Percentiles rank a stretch among this genome's conserved stretches.
Conservation (phyloP, 495 filamentous ascomycete species). For the Halenospora varia region DNA sequence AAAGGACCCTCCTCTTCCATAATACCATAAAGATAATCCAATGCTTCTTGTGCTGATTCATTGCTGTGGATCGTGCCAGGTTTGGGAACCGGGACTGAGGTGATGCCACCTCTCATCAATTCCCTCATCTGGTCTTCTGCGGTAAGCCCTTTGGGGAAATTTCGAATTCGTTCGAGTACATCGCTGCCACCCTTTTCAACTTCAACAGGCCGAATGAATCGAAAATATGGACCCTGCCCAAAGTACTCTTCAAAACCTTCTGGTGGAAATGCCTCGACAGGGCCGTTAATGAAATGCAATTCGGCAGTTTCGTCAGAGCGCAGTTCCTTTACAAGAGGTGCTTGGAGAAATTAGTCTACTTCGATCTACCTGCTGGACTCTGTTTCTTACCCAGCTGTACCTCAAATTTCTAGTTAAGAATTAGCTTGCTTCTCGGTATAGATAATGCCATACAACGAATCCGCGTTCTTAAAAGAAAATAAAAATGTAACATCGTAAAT, state of each 20-base stretch:
- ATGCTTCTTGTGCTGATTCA: conserved; percentile 22
- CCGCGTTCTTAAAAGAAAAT: no score
- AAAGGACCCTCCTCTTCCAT: conserved; percentile 49
- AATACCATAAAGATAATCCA: conserved; percentile 31
- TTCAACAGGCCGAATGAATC: conserved; percentile 42
- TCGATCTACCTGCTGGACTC: not conserved
- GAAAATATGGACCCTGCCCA: conserved; percentile 44
- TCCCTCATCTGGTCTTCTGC: conserved; percentile 50
- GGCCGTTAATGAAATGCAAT: conserved; percentile 46
- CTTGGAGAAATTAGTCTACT: conserved; percentile 21
- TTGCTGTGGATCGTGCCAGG: conserved; percentile 3
- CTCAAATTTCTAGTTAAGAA: conserved; percentile 41
- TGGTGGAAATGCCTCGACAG: conserved; percentile 41
- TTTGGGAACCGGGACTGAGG: conserved; percentile 4
- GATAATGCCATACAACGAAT: no score
- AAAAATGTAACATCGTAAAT: no score
- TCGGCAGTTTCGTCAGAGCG: conserved; percentile 35
- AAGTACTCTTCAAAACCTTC: conserved; percentile 51
- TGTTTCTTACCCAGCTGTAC: conserved; percentile 43
- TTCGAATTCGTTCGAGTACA: conserved; percentile 43
- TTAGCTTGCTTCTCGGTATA: no score
- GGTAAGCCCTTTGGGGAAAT: conserved; percentile 42
- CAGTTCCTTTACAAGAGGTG: conserved; percentile 45
- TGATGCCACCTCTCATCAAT: conserved; percentile 27
- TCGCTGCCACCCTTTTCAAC: conserved; percentile 41